A percentile compares a stretch with the other conserved stretches of the same genome.
phyloP scores from a whole-genome alignment of 805 yeast species.

The Millerozyma acaciae region DNA sequence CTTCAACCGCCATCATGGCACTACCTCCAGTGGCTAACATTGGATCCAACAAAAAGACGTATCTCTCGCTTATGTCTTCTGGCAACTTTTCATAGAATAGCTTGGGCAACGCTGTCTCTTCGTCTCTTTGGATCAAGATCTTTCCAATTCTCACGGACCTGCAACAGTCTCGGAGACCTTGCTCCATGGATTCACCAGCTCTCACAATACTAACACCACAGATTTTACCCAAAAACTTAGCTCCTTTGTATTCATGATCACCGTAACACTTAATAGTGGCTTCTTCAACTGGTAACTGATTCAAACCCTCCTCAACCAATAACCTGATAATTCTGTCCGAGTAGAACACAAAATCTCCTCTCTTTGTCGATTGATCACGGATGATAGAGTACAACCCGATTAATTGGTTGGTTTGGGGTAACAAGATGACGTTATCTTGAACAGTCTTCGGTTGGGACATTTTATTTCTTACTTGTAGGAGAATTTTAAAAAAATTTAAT shows the following conservation, averaged over 20 bases:
- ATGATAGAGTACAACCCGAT: conserved; percentile 85
- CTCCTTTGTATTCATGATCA: conserved; percentile 68
- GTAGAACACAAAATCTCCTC: conserved; percentile 93
- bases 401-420: conserved; percentile 88
- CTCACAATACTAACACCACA: conserved; percentile 98
- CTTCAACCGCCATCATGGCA: conserved; percentile 96
- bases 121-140: conserved; percentile 95
- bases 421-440: conserved; percentile 56
- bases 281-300: conserved; percentile 84
- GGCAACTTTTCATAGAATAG: conserved; percentile 93
- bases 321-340: conserved; percentile 92
- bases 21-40: conserved; percentile 99
- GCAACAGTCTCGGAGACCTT: conserved; percentile 95
- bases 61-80: conserved; percentile 82
- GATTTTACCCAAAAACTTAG: conserved; percentile 81
- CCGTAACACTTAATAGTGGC: conserved; percentile 71
- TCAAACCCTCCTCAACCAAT: conserved; percentile 92
- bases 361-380: conserved; percentile 71
- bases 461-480: too few species aligned
- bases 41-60: conserved; percentile 90
- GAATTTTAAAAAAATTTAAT: too few species aligned
- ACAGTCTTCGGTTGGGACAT: too few species aligned
- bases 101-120: conserved; percentile 92
- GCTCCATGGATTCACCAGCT: conserved; percentile 99
- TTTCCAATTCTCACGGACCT: conserved; percentile 95